Conservation (phyloP, 768 basidiomycete genomes). For the Mycena galopus region DNA sequence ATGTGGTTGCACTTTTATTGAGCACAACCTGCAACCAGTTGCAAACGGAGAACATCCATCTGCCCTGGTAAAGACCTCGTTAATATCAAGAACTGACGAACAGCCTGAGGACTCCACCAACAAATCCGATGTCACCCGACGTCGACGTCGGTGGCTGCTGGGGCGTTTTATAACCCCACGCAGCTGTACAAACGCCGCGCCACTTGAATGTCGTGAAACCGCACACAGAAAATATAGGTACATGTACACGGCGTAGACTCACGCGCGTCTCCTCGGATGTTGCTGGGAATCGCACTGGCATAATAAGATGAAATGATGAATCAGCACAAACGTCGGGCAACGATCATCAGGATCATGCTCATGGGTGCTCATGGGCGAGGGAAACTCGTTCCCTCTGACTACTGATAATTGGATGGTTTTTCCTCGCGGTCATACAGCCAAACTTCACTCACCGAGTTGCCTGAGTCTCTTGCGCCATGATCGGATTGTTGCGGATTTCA, state of each 20-base stretch:
- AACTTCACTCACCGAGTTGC: not conserved
- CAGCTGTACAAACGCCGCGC: not conserved
- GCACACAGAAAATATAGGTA: not conserved
- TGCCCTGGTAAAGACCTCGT: no score
- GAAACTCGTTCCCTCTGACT: no score
- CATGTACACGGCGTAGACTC: no score
- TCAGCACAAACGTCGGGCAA: not conserved
- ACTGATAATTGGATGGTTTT: no score
- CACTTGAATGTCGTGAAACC: not conserved
- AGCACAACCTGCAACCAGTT: not conserved
- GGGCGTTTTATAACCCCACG: not conserved
- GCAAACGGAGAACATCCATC: not conserved
- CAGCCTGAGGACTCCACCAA: not conserved
- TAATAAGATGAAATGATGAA: not conserved
- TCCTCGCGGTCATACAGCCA: no score
- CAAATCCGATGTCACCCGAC: not conserved
- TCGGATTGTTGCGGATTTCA: not conserved
- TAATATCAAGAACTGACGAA: not conserved
- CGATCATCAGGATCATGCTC: not conserved
- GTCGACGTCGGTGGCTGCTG: not conserved
- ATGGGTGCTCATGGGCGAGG: no score
- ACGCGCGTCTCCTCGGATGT: not conserved
- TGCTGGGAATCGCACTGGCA: not conserved
- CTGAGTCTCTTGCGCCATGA: not conserved
- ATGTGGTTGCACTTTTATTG: not conserved